Conservation (phyloP, 2,329 filamentous ascomycete species). For the Talaromyces sp. region DNA sequence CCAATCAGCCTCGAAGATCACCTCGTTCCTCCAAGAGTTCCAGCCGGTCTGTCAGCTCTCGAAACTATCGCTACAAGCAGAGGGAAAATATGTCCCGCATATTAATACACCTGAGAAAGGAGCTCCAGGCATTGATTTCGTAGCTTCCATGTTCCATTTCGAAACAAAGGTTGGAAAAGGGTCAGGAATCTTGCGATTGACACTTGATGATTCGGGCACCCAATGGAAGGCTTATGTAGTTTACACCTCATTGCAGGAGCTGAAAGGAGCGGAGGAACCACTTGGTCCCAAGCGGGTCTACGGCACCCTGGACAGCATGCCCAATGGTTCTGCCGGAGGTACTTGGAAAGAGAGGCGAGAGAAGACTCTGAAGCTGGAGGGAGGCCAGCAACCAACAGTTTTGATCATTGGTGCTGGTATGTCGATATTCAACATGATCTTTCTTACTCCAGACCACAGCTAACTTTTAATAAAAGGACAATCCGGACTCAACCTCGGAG, state of each 20-base stretch:
- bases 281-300: conserved; percentile 25
- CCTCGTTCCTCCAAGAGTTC: conserved; percentile 22
- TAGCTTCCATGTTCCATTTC: conserved; percentile 36
- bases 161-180: conserved; percentile 32
- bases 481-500: conserved; percentile 37
- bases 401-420: conserved; percentile 38
- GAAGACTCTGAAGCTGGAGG: conserved; percentile 26
- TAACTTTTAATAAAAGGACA: conserved; percentile 27
- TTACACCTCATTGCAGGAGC: conserved; percentile 33
- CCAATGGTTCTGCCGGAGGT: conserved; percentile 24
- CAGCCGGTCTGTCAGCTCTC: conserved; percentile 23
- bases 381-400: conserved; percentile 27
- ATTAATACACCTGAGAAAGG: conserved; percentile 23
- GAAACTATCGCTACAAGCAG: conserved; percentile 25
- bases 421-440: neutral
- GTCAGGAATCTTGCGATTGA: conserved; percentile 31
- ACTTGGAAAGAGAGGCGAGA: conserved; percentile 34
- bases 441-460: neutral
- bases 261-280: conserved; percentile 30
- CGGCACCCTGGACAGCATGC: conserved; percentile 30
- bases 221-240: conserved; percentile 35
- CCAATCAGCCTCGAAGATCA: conserved; percentile 24
- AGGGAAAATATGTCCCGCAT: conserved; percentile 26
- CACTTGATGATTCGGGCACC: conserved; percentile 16
- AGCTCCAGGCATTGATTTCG: conserved; percentile 1